phyloP scores from a whole-genome alignment of 495 filamentous ascomycete genomes.

The Oidiodendron maius region DNA sequence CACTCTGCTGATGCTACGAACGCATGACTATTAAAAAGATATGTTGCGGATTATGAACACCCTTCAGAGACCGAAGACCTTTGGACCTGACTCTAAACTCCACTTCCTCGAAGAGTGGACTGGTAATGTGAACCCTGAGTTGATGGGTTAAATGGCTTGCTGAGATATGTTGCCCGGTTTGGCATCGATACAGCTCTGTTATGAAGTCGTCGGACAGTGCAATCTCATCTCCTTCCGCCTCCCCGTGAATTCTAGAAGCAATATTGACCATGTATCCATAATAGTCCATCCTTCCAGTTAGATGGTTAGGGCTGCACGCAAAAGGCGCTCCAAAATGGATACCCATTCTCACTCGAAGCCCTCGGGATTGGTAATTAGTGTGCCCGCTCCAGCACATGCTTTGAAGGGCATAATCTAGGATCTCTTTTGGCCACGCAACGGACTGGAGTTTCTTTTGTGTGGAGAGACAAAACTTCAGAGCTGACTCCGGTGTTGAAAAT shows the following conservation, averaged over 20 bases:
- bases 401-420: neutral
- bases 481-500: neutral
- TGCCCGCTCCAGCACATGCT: neutral
- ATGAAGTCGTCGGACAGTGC: constrained; percentile 9
- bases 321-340: constrained; percentile 5
- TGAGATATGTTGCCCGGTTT: neutral
- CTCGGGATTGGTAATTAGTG: neutral
- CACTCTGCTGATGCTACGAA: too few species aligned
- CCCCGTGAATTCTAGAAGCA: neutral
- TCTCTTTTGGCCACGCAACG: neutral
- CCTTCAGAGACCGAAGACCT: neutral
- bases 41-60: neutral
- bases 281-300: constrained; percentile 1
- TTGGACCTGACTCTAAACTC: neutral
- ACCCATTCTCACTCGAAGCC: constrained; percentile 7
- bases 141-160: neutral
- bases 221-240: constrained; percentile 8
- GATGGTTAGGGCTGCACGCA: neutral
- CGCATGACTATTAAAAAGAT: neutral
- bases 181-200: neutral
- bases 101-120: neutral
- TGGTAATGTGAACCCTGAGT: neutral
- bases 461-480: constrained; percentile 3
- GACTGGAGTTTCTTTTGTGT: neutral
- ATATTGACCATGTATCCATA: constrained; percentile 5